Evolutionary conservation across 345 rosid species (phyloP).

Genomic region (Eucalyptus melliodora): DNA sequence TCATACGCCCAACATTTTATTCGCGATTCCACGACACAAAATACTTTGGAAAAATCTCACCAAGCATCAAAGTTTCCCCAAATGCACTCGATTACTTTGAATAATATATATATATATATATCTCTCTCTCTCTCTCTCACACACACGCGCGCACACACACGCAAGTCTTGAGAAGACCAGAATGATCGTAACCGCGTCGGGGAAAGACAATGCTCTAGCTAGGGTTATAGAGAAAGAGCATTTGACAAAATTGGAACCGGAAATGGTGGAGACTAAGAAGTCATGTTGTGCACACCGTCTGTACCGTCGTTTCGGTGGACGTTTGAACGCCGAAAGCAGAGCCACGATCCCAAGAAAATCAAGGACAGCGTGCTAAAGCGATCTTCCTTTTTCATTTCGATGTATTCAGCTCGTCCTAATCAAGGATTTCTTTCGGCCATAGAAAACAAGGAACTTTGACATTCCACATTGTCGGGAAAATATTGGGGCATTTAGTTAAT

Average conservation of each 20-base stretch:
- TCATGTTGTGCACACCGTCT: background rate
- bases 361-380: background rate
- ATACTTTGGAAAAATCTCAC: background rate
- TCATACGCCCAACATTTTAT: background rate
- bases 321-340: background rate
- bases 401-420: background rate
- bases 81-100: background rate
- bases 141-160: fast-evolving
- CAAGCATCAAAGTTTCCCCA: background rate
- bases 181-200: background rate
- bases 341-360: background rate
- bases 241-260: background rate
- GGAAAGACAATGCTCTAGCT: background rate
- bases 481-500: background rate
- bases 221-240: background rate
- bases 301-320: background rate
- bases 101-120: background rate
- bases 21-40: background rate
- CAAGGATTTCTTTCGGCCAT: background rate
- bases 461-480: background rate
- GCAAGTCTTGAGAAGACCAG: background rate
- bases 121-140: background rate
- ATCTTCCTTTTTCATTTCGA: background rate
- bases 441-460: background rate
- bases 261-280: background rate